Evolutionary conservation across 2,329 filamentous ascomycete species (phyloP), one percentile per base, ranked within the genome.

Genomic region (Beauveria sp.): DNA sequence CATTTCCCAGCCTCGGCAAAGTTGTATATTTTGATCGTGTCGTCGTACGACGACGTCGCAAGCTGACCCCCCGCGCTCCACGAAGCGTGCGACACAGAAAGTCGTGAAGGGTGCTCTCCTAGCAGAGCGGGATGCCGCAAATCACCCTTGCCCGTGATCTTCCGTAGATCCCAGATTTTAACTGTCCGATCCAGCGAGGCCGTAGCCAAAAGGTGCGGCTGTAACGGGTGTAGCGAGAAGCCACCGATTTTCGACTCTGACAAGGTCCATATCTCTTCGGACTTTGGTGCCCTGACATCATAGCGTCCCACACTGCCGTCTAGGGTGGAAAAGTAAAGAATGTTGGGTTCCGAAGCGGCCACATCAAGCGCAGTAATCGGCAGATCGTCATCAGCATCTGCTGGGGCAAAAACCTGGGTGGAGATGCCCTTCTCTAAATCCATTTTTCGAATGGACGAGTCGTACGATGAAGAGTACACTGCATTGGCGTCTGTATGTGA

Each of bases 191-290:
- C 94, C 0, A 99, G 79, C 0, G 91, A 96, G 0, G 92, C 94
- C 0, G 94, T 97, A 0, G 92, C 91, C 0, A 96, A 75, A 4
- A 96, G 84, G 69, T 97, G 90, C 0, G 92, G 87, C 2, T 91
- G 83, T 0, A 87, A 73, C 0, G 94, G 93, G 67, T 96, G 87
- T 2, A 97, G 74, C 0, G 88, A 89, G 73, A 97, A 97, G 0
- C 94, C 94, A 20, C 94, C 94, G 59, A 99, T 97, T 70, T 99
- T 99, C 72, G 96, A 92, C 58, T 96, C 92, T 0, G 87, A 89
- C 0, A 97, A 77, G 9, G 84, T 80, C 83, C 91, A 96, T 1
- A 89, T 77, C 18, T 91, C 84, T 3, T 84, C 79, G 7, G 75
- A 75, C 0, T 80, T 73, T 0, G 79, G 76, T 0, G 82, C 80